Conservation (phyloP, 208 protist species). For the Crithidia mellificae region DNA sequence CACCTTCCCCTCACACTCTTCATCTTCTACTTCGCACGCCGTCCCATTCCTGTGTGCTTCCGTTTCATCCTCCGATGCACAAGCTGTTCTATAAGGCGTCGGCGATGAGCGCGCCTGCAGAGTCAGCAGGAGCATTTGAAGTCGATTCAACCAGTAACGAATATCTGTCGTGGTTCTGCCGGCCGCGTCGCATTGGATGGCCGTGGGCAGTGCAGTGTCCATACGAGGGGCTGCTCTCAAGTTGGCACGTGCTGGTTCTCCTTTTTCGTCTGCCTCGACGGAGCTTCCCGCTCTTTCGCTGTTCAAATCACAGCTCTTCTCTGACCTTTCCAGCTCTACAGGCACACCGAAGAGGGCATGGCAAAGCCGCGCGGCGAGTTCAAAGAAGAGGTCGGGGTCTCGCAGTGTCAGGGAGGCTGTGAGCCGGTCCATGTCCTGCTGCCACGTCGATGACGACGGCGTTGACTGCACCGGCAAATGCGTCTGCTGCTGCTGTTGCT, state of each 20-base stretch:
- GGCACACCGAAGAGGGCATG: slow-evolving; percentile 23
- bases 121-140: slow-evolving; percentile 59
- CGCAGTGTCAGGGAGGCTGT: slow-evolving; percentile 12
- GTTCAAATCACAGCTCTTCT: no score
- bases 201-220: not conserved
- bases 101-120: not conserved
- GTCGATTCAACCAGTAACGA: slow-evolving; percentile 70
- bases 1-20: no score
- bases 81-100: no score
- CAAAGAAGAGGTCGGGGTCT: slow-evolving; percentile 24
- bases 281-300: no score
- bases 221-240: no score
- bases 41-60: no score
- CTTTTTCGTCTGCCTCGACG: not conserved
- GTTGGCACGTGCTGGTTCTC: no score
- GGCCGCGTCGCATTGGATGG: slow-evolving; percentile 21
- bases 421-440: slow-evolving; percentile 32
- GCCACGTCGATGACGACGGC: slow-evolving; percentile 20
- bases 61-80: no score
- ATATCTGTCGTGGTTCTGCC: slow-evolving; percentile 54
- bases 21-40: no score
- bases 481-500: no score
- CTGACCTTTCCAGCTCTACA: not conserved
- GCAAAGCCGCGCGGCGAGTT: slow-evolving; percentile 27
- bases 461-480: not conserved